Base-by-base conservation (phyloP, 2,329 filamentous ascomycete genomes). In the Paracorniculantispora psalliotae region DNA sequence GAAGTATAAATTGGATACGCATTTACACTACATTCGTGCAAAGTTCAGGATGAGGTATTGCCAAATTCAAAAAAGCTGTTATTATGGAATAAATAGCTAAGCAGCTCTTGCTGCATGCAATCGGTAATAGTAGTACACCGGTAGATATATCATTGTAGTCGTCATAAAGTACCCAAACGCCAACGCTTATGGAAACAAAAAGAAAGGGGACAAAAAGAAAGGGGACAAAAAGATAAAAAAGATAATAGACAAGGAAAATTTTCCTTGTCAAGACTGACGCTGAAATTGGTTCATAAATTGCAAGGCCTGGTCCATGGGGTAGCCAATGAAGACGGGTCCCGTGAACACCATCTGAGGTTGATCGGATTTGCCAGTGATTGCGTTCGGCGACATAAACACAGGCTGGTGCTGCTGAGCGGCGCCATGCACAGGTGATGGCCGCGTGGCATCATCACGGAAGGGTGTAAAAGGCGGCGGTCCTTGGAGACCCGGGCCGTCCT, bases 281-380 rank as follows among this genome's bases (percentile, higher is more conserved):
- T 70, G 79, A 61, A 79, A 81, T 58, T 84, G 79, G 65, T 89
- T 86, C 77, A 96, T 82, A 54, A 96, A 81, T 57, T 84, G 80
- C 25, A 90, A 82, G n/a, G 90, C 89, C 69, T 96, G 87, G 61
- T 96, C 90, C 62, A 91, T 83, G 10, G 88, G 86, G 68, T 96
- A 97, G 0, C 93, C 93, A 66, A 97, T 91, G 68, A 97, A 97
- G 0, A 97, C 92, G 0, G 93, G 93, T 0, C 93, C 93, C 9
- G 90, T 96, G 69, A 97, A 96, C 0, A 96, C 79, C 83, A 97
- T 89, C 66, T 89, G 87, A 10, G 90, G 83, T 10, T 65, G 64
- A 10, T 66, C 69, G 41, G 63, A 62, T 6, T 64, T 64, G 56
- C 67, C 67, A 64, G 75, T 71, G 50, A 67, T 54, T 39, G 72